Evolutionary conservation across 352 stramenopile species (phyloP).

Genomic region (Phytopythium sindhum): DNA sequence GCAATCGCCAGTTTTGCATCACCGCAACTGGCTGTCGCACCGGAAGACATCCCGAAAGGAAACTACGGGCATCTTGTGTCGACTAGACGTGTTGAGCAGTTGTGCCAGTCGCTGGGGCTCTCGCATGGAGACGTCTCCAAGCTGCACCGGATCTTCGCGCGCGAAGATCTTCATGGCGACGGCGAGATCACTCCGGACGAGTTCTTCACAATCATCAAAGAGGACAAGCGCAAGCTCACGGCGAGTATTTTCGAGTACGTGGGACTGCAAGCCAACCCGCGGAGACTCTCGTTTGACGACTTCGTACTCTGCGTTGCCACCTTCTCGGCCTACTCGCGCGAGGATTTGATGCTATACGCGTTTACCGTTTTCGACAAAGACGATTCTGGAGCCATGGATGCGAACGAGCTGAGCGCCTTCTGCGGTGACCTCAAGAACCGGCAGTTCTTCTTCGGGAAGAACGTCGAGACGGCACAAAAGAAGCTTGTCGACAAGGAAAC

Average conservation of each 20-base stretch:
- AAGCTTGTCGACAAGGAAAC: conserved; percentile 34
- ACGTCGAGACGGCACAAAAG: conserved; percentile 53
- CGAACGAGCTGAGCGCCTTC: conserved; percentile 45
- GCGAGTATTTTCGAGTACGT: conserved; percentile 47
- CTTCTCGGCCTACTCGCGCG: conserved; percentile 41
- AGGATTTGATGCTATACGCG: conserved; percentile 58
- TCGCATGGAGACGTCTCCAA: conserved; percentile 33
- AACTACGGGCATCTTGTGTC: conserved; percentile 50
- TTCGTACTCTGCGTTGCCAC: conserved; percentile 59
- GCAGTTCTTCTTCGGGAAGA: conserved; percentile 67
- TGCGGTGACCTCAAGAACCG: conserved; percentile 51
- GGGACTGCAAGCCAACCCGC: conserved; percentile 22
- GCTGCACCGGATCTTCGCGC: conserved; percentile 33
- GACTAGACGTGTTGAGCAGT: conserved; percentile 37
- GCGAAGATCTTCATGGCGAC: conserved; percentile 42
- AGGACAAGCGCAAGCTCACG: conserved; percentile 57
- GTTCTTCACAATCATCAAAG: conserved; percentile 51
- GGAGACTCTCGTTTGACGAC: conserved; percentile 51
- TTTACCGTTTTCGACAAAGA: conserved; percentile 69
- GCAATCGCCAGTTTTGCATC: background rate
- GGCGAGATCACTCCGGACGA: conserved; percentile 55
- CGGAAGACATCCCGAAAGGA: conserved; percentile 29
- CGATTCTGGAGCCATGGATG: conserved; percentile 60
- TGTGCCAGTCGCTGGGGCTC: conserved; percentile 52
- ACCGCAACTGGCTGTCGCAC: background rate